phyloP scores from a whole-genome alignment of 2,329 filamentous ascomycete genomes.

The Didymella sp. region DNA sequence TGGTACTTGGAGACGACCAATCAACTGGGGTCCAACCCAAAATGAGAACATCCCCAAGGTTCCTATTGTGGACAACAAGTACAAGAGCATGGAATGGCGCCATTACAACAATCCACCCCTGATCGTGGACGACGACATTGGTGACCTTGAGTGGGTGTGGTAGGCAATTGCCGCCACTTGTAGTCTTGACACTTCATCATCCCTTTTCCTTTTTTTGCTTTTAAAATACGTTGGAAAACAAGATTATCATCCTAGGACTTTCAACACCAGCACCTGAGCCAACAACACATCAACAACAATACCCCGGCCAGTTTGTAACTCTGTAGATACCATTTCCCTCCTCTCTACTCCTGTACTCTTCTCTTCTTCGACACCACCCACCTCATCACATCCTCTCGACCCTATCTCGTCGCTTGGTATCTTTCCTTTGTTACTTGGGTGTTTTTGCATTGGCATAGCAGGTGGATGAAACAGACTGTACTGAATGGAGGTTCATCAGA shows the following conservation, averaged over 20 bases:
- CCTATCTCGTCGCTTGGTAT: conserved; percentile 40
- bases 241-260: conserved; percentile 33
- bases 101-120: conserved; percentile 47
- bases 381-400: conserved; percentile 30
- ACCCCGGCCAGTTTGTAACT: conserved; percentile 44
- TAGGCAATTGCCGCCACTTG: conserved; percentile 74
- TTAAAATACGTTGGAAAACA: conserved; percentile 32
- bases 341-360: conserved; percentile 29
- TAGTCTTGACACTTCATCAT: conserved; percentile 57
- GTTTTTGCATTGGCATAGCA: conserved; percentile 29
- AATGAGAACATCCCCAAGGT: conserved; percentile 41
- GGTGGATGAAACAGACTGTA: conserved; percentile 21
- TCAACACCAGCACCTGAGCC: conserved; percentile 24
- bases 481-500: conserved; percentile 22
- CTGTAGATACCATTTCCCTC: conserved; percentile 51
- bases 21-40: conserved; percentile 47
- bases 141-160: conserved; percentile 93
- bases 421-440: conserved; percentile 43
- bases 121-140: conserved; percentile 67
- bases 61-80: conserved; percentile 52
- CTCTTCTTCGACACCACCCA: conserved; percentile 16
- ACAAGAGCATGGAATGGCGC: conserved; percentile 59
- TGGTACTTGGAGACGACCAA: conserved; percentile 48
- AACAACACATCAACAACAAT: conserved; percentile 23
- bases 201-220: conserved; percentile 39